A percentile compares a stretch with the other conserved stretches of the same genome.
Evolutionary conservation across 371 early-diverging fungal species (phyloP).

Genomic region (Mortierella sp.): DNA sequence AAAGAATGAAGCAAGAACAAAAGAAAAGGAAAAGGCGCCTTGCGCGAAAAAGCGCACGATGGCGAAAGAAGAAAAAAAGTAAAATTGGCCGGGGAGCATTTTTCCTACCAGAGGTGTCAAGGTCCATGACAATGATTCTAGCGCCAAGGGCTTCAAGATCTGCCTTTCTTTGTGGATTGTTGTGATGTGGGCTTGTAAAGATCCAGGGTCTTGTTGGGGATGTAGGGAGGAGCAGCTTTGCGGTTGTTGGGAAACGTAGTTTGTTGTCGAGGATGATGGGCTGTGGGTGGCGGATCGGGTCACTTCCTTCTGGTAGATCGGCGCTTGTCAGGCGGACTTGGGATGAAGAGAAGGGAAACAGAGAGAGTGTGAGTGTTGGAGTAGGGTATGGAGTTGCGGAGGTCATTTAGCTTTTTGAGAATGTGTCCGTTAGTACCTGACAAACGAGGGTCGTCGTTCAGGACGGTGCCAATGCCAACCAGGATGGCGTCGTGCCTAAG

Average conservation of each 20-base stretch:
- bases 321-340: conserved; percentile 19
- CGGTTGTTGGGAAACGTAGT: conserved; percentile 68
- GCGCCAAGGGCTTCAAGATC: conserved; percentile 36
- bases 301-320: conserved; percentile 19
- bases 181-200: conserved; percentile 30
- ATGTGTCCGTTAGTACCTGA: conserved; percentile 63
- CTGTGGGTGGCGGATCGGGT: conserved; percentile 70
- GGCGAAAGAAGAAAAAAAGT: too few relatives aligned
- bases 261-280: conserved; percentile 90
- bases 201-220: conserved; percentile 59
- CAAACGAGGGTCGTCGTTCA: conserved; percentile 90
- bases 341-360: not conserved
- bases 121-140: conserved; percentile 25
- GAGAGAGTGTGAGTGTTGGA: not conserved
- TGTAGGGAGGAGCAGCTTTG: conserved; percentile 64
- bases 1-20: not conserved
- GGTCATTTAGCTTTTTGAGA: not conserved
- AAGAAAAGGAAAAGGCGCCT: too few relatives aligned
- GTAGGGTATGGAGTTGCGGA: not conserved
- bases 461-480: conserved; percentile 90
- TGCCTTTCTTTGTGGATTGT: conserved; percentile 26
- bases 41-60: too few relatives aligned
- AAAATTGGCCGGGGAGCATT: too few relatives aligned
- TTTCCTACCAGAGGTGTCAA: conserved; percentile 21
- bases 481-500: conserved; percentile 86